Base-by-base conservation (phyloP, 805 yeast genomes). In the Lipomyces chichibuensis region DNA sequence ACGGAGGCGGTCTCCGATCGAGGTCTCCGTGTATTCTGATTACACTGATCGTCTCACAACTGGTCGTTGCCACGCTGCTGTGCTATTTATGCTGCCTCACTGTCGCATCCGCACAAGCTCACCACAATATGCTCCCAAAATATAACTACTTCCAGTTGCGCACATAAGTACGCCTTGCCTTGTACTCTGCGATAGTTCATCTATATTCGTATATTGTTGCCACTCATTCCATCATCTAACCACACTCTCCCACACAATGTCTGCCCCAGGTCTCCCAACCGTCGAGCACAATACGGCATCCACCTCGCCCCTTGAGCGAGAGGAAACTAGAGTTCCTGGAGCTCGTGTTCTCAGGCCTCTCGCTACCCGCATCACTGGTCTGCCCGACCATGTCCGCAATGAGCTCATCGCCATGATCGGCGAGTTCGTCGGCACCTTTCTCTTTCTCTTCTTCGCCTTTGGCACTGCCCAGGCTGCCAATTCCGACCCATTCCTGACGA, bases 351-450 rank as follows among this genome's bases (percentile, higher is more conserved):
- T 37, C 43, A 13, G 17, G 5, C 43, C 43, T 13, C 17, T 37
- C 43, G 43, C 17, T 13, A 6, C 13, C 23, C 46, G 43, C 49
- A 29, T 52, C 11, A 55, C 63, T 43, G 82, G 84, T 52, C 79
- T 84, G 52, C 76, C 76, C 49, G 85, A 83, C 72, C 74, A 82
- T 17, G 27, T 81, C 49, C 83, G 86, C 76, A 88, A 88, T 80
- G 91, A 88, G 73, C 72, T 84, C 59, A 81, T 89, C 73, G 93
- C 92, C n/a, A 82, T 84, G 46, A 78, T 85, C 66, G 95, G 92
- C 77, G 97, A 91, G 80, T 90, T 91, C 78, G 84, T 87, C 74
- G 97, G 97, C 74, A 91, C 97, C 49, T 91, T 90, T 76, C 82
- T 89, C 77, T 91, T 91, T 80, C 81, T 92, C 71, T 89, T 92